These are phyloP conservation scores for Suhomyces vadensis DNA, from an alignment of 805 yeast genomes.

Conservation along the genomic window DNA sequence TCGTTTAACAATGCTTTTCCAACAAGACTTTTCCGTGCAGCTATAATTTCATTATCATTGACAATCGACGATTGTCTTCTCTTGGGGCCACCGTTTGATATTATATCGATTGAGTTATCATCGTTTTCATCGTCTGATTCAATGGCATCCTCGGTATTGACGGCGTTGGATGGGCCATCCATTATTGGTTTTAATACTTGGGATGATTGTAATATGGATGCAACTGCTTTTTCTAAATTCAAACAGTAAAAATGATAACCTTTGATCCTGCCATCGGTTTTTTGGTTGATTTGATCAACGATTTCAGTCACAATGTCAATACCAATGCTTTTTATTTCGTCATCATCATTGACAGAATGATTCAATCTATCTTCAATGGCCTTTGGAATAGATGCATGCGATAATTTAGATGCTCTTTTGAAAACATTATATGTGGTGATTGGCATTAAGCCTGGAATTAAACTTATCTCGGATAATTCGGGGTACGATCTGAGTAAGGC, in stretches of 20 bases:
- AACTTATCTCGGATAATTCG: constrained; percentile 48
- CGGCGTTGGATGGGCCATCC: constrained; percentile 32
- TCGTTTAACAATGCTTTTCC: constrained; percentile 29
- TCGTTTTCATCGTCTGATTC: constrained; percentile 36
- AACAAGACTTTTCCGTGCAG: constrained; percentile 23
- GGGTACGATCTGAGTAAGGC: constrained; percentile 44
- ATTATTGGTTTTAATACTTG: constrained; percentile 49
- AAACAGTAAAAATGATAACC: constrained; percentile 93
- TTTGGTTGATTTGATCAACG: constrained; percentile 53
- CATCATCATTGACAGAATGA: constrained; percentile 61
- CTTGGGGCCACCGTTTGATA: constrained; percentile 14
- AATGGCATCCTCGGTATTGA: constrained; percentile 34
- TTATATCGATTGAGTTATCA: constrained; percentile 26
- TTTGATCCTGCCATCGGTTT: constrained; percentile 58
- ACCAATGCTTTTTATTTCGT: constrained; percentile 78
- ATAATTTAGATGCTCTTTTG: constrained; percentile 82
- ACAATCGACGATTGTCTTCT: constrained; percentile 41
- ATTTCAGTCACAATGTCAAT: constrained; percentile 70
- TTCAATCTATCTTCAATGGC: constrained; percentile 55
- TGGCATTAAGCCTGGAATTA: constrained; percentile 91
- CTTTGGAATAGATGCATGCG: constrained; percentile 81
- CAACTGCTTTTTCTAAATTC: constrained; percentile 89
- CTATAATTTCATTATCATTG: constrained; percentile 41
- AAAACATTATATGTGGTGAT: constrained; percentile 81
- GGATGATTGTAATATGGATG: constrained; percentile 72